A percentile compares a stretch with the other conserved stretches of the same genome.
phyloP scores from a whole-genome alignment of 1,139 yeast species.

The Pichiaceae sp. region DNA sequence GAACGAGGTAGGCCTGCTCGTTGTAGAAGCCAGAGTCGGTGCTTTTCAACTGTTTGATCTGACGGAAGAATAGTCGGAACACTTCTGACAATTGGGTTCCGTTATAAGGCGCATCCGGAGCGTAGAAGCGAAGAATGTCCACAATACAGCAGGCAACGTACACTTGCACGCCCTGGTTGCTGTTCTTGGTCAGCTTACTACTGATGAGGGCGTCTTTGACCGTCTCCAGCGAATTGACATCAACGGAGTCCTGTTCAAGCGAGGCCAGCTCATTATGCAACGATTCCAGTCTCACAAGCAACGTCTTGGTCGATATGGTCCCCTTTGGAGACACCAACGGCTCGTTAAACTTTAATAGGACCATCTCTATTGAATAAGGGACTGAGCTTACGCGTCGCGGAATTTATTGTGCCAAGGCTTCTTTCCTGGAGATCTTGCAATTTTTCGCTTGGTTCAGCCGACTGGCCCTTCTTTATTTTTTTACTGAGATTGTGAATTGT shows the following conservation, averaged over 20 bases:
- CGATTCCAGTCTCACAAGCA: constrained; percentile 32
- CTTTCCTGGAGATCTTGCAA: too few relatives aligned
- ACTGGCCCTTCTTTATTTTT: too few relatives aligned
- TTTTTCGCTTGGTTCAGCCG: too few relatives aligned
- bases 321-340: constrained; percentile 39
- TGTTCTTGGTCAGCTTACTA: constrained; percentile 49
- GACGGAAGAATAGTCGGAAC: constrained; percentile 56
- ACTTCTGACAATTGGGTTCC: constrained; percentile 51
- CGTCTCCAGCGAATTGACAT: constrained; percentile 33
- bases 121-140: constrained; percentile 69
- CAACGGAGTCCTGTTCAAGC: constrained; percentile 50
- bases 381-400: too few relatives aligned
- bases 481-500: too few relatives aligned
- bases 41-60: constrained; percentile 50
- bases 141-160: constrained; percentile 67
- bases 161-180: constrained; percentile 66
- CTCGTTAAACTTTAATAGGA: constrained; percentile 4
- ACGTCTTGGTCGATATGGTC: constrained; percentile 52
- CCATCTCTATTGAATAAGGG: too few relatives aligned
- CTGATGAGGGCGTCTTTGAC: constrained; percentile 48
- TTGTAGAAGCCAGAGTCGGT: constrained; percentile 43
- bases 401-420: too few relatives aligned
- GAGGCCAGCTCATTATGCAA: constrained; percentile 54
- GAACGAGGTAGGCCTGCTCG: constrained; percentile 61
- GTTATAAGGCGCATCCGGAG: constrained; percentile 89